Evolutionary conservation across 2,329 filamentous ascomycete species (phyloP).

Genomic region (Sclerotinia nivalis): DNA sequence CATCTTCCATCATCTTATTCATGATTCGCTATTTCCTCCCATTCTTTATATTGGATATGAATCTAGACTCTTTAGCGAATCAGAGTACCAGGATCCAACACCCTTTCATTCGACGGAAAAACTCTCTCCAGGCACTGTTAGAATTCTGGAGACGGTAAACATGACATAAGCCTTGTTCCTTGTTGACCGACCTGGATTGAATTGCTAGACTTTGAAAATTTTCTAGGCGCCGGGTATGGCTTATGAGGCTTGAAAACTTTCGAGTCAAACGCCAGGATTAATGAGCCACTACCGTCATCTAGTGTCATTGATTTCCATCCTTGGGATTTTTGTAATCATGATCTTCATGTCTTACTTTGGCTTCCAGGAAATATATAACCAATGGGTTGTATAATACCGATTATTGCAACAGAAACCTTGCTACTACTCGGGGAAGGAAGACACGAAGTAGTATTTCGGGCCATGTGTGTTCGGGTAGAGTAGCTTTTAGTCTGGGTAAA

Average conservation of each 20-base stretch:
- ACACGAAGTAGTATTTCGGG: background rate
- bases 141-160: background rate
- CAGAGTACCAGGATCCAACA: constrained; percentile 1
- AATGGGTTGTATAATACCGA: background rate
- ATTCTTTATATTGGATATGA: constrained; percentile 2
- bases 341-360: background rate
- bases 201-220: background rate
- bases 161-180: constrained; percentile 8
- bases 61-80: constrained; percentile 14
- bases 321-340: background rate
- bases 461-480: constrained; percentile 4
- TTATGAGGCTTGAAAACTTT: background rate
- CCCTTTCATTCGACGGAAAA: constrained; percentile 13
- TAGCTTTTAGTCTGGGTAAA: constrained; percentile 5
- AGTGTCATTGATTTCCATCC: background rate
- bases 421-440: background rate
- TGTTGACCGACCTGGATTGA: background rate
- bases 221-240: constrained; percentile 13
- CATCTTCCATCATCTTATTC: background rate
- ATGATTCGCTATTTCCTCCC: constrained; percentile 2
- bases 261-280: constrained; percentile 2
- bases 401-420: background rate
- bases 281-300: constrained; percentile 2
- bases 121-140: background rate
- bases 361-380: too few relatives aligned